Conservation (phyloP, 2,329 filamentous ascomycete genomes). For the Taxawa tesnikishii region DNA sequence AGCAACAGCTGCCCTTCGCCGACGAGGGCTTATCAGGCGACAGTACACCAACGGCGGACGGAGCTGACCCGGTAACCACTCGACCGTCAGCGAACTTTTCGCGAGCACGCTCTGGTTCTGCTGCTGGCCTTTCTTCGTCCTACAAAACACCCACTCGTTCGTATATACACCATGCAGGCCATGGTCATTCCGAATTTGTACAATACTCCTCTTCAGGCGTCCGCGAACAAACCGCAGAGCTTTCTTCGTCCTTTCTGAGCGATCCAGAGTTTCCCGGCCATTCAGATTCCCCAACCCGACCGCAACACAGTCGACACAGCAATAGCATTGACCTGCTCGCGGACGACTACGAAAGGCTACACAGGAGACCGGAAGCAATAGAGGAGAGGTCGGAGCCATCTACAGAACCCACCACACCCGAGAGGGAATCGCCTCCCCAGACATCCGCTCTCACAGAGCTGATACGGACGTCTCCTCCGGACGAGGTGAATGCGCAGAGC, state of each 20-base stretch:
- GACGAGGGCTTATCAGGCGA: conserved; percentile 8
- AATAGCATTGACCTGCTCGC: conserved; percentile 1
- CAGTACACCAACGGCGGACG: background rate
- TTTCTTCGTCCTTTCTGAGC: conserved; percentile 23
- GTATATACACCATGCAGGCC: conserved; percentile 20
- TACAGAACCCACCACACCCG: conserved; percentile 12
- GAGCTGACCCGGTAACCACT: background rate
- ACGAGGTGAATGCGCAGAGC: background rate
- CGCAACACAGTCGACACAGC: background rate
- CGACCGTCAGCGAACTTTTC: conserved; percentile 5
- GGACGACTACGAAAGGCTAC: conserved; percentile 6
- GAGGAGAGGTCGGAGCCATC: conserved; percentile 20
- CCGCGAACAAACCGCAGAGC: conserved; percentile 23
- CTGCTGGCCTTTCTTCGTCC: conserved; percentile 14
- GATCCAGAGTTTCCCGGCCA: conserved; percentile 18
- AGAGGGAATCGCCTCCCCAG: conserved; percentile 2
- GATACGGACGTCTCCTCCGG: conserved; percentile 1
- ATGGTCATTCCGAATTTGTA: conserved; percentile 29
- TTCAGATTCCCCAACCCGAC: background rate
- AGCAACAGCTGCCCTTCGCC: conserved; percentile 10
- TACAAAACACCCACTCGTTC: conserved; percentile 20
- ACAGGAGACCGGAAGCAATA: conserved; percentile 15
- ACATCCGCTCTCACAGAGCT: conserved; percentile 5
- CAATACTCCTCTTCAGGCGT: conserved; percentile 26
- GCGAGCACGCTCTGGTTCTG: conserved; percentile 9